These are phyloP conservation scores for Phytopythium vexans DNA, from an alignment of 352 stramenopile species.

Conservation along the genomic window DNA sequence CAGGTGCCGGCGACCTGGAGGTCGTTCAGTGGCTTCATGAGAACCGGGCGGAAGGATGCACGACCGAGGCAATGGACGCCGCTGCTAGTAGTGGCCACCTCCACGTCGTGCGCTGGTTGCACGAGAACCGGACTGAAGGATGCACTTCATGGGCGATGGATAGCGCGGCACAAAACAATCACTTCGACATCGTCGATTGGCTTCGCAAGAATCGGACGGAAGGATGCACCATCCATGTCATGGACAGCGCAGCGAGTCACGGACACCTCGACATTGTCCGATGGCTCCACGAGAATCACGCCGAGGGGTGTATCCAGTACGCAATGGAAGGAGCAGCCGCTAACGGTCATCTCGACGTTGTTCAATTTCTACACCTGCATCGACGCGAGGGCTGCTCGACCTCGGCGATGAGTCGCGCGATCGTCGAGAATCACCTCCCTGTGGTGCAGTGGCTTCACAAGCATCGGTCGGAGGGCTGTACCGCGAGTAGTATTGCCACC, in stretches of 20 bases:
- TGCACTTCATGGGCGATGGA: slow-evolving; percentile 4
- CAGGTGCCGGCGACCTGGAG: slow-evolving; percentile 14
- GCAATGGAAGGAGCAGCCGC: slow-evolving; percentile 24
- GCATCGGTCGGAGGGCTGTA: slow-evolving; percentile 1
- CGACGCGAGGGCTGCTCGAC: slow-evolving; percentile 26
- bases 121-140: not conserved
- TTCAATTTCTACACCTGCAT: slow-evolving; percentile 28
- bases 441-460: slow-evolving; percentile 2
- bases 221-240: slow-evolving; percentile 2
- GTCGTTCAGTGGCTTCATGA: slow-evolving; percentile 26
- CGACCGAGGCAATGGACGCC: slow-evolving; percentile 24
- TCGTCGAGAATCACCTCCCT: not conserved
- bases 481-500: slow-evolving; percentile 16
- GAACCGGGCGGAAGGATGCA: slow-evolving; percentile 21
- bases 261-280: not conserved
- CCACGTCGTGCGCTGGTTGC: slow-evolving; percentile 26
- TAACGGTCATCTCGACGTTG: slow-evolving; percentile 19
- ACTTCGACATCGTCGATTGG: slow-evolving; percentile 3
- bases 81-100: slow-evolving; percentile 27
- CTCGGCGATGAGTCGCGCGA: slow-evolving; percentile 23
- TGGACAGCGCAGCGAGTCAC: not conserved
- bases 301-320: slow-evolving; percentile 13
- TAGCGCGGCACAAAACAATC: slow-evolving; percentile 7
- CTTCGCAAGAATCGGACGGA: slow-evolving; percentile 5
- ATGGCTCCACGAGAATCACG: not conserved